Evolutionary conservation across 108 stramenopile species (phyloP).

Genomic region (Nannochloropsis salina): DNA sequence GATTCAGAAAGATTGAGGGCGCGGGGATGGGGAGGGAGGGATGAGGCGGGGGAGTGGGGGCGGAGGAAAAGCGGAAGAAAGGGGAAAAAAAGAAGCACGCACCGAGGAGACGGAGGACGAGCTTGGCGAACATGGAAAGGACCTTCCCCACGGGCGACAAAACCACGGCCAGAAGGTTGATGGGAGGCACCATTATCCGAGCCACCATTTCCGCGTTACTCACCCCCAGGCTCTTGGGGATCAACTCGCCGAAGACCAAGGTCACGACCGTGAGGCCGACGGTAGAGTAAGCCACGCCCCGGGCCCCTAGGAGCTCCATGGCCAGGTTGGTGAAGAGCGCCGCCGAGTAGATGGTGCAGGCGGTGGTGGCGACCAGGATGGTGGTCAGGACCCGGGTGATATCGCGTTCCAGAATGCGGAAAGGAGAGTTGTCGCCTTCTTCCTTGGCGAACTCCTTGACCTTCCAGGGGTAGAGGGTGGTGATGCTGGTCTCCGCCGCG

Average conservation of each 20-base stretch:
- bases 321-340: constrained; percentile 69
- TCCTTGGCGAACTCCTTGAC: constrained; percentile 80
- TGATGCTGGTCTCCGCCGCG: constrained; percentile 88
- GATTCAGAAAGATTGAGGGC: constrained; percentile 51
- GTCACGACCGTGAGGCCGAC: constrained; percentile 69
- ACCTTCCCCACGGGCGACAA: constrained; percentile 79
- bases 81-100: not conserved
- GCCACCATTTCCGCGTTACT: constrained; percentile 87
- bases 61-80: not conserved
- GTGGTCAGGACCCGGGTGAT: constrained; percentile 90
- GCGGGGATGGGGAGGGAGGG: not conserved
- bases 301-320: constrained; percentile 64
- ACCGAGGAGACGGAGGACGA: constrained; percentile 18
- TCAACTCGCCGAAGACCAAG: constrained; percentile 86
- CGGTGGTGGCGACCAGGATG: constrained; percentile 82
- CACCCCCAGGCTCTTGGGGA: constrained; percentile 89
- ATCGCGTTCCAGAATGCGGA: constrained; percentile 78
- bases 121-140: constrained; percentile 70
- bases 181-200: constrained; percentile 75
- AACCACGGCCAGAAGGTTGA: constrained; percentile 67
- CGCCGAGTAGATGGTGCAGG: constrained; percentile 67
- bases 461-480: constrained; percentile 94
- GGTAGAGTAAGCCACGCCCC: constrained; percentile 77
- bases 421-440: constrained; percentile 68
- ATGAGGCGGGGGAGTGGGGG: not conserved